Evolutionary conservation across 306 rosid genomes (phyloP).

Genomic region (Quercus aquifolioides): DNA sequence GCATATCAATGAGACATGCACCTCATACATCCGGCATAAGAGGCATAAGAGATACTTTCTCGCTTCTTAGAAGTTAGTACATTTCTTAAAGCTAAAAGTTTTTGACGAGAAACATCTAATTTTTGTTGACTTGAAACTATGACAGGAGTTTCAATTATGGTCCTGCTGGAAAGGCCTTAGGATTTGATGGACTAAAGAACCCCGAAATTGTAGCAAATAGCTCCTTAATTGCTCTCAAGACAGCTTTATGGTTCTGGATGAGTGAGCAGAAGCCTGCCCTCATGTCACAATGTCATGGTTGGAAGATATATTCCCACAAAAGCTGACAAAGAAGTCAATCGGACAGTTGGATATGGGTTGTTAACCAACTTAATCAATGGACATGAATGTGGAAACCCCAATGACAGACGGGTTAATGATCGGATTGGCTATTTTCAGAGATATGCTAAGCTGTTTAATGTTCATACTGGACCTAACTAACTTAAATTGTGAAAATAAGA

Average conservation of each 20-base stretch:
- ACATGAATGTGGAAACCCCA: conserved; percentile 70
- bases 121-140: background rate
- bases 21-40: fast-evolving
- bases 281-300: conserved; percentile 79
- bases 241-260: conserved; percentile 89
- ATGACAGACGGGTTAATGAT: conserved; percentile 58
- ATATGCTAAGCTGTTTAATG: conserved; percentile 49
- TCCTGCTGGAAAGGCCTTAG: conserved; percentile 68
- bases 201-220: conserved; percentile 67
- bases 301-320: conserved; percentile 50
- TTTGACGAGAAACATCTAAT: too few species aligned
- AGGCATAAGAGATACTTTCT: too few species aligned
- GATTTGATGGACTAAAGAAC: conserved; percentile 69
- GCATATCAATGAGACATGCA: fast-evolving
- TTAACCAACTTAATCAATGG: conserved; percentile 73
- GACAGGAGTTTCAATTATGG: conserved; percentile 81
- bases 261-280: conserved; percentile 55
- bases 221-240: conserved; percentile 60
- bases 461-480: conserved; percentile 62
- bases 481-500: conserved; percentile 65
- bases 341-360: conserved; percentile 66
- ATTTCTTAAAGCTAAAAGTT: too few species aligned
- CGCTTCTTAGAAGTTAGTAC: too few species aligned
- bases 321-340: conserved; percentile 62
- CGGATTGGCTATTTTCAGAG: conserved; percentile 68